phyloP scores from a whole-genome alignment of 768 basidiomycete genomes.

The Russula olivacea region DNA sequence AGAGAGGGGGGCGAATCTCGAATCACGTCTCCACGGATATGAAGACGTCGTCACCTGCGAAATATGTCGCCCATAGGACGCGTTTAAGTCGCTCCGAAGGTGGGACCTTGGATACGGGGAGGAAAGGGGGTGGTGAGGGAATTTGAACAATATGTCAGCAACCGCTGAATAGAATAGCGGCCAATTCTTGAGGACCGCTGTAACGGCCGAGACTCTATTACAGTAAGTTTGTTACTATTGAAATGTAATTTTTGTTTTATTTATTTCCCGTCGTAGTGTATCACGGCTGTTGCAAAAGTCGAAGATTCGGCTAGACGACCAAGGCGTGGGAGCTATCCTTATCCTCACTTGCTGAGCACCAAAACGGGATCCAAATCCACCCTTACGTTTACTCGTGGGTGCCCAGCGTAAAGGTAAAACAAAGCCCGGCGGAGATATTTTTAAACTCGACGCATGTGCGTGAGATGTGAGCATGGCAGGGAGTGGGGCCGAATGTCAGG shows the following conservation, averaged over 20 bases:
- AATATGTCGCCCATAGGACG: constrained; percentile 6
- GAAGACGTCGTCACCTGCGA: constrained; percentile 7
- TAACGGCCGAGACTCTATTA: neutral
- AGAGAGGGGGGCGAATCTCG: constrained; percentile 1
- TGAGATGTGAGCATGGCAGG: neutral
- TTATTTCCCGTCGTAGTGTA: neutral
- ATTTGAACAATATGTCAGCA: neutral
- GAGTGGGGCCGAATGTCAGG: neutral
- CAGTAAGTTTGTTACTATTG: neutral
- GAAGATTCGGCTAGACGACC: neutral
- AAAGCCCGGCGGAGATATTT: neutral
- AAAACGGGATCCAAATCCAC: neutral
- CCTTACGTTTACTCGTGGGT: neutral
- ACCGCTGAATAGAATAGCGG: constrained; percentile 1
- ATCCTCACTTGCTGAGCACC: neutral
- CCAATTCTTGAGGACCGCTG: constrained; percentile 1
- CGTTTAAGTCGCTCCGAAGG: constrained; percentile 14
- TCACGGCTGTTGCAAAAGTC: constrained; percentile 1
- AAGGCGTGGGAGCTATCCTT: neutral
- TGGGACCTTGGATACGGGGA: constrained; percentile 18
- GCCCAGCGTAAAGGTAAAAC: neutral
- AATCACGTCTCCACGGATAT: constrained; percentile 10
- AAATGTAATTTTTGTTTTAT: neutral
- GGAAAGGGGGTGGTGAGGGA: neutral
- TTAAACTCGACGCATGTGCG: neutral